These are phyloP conservation scores for Cytospora chrysosperma DNA, from an alignment of 2,329 filamentous ascomycete genomes.

Conservation along the genomic window DNA sequence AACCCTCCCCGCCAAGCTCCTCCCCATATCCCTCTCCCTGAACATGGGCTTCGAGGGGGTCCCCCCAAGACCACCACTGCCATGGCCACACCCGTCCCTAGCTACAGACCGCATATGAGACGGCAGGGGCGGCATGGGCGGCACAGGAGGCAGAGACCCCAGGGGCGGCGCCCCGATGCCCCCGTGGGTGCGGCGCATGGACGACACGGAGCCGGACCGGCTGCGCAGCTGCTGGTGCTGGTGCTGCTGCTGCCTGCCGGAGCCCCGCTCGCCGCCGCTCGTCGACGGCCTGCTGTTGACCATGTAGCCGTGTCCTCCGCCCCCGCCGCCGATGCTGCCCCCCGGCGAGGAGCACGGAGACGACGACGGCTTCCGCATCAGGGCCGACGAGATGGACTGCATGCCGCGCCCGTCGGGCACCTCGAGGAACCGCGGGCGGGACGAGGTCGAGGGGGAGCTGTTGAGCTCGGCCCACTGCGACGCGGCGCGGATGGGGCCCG, in stretches of 20 bases:
- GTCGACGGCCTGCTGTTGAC: slow-evolving; percentile 12
- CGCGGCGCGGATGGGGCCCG: slow-evolving; percentile 12
- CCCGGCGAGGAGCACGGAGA: background rate
- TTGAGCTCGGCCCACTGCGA: slow-evolving; percentile 18
- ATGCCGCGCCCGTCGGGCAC: slow-evolving; percentile 2
- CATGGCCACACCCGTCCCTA: slow-evolving; percentile 12
- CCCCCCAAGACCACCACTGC: background rate
- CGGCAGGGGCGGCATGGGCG: slow-evolving; percentile 21
- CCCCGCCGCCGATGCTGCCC: too few relatives aligned
- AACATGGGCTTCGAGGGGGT: background rate
- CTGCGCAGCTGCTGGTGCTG: slow-evolving; percentile 7
- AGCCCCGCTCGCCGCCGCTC: slow-evolving; percentile 18
- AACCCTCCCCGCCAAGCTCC: background rate
- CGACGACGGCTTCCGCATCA: slow-evolving; percentile 3
- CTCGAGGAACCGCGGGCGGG: slow-evolving; percentile 15
- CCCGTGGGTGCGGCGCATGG: slow-evolving; percentile 8
- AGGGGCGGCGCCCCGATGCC: background rate
- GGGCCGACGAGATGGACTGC: slow-evolving; percentile 3
- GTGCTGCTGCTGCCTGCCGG: background rate
- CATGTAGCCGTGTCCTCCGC: too few relatives aligned
- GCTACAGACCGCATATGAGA: slow-evolving; percentile 9
- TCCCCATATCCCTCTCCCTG: background rate
- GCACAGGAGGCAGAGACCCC: background rate
- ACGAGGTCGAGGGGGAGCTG: background rate
- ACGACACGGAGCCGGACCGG: slow-evolving; percentile 10